Evolutionary conservation across 139 green algal species (phyloP).

Genomic region (Auxenochlorella pyrenoidosa): DNA sequence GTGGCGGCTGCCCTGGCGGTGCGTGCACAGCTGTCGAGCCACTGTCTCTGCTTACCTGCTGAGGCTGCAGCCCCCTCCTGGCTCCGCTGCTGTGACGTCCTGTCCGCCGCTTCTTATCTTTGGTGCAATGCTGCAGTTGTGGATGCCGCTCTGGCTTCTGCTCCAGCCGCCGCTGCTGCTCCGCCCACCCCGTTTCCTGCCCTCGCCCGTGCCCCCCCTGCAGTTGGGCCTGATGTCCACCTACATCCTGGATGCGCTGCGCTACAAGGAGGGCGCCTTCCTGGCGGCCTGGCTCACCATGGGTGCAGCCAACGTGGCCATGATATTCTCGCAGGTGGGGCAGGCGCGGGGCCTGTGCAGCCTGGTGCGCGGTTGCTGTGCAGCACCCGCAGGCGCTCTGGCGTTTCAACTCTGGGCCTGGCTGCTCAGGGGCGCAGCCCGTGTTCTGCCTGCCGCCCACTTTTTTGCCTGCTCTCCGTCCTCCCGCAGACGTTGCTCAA

Average conservation of each 20-base stretch:
- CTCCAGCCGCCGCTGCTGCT: background rate
- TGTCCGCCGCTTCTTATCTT: background rate
- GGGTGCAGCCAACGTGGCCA: slow-evolving; percentile 60
- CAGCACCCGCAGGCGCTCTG: too few species aligned
- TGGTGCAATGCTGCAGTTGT: too few species aligned
- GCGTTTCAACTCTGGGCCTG: too few species aligned
- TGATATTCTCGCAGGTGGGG: slow-evolving; percentile 49
- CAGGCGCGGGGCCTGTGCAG: too few species aligned
- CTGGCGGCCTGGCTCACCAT: slow-evolving; percentile 82
- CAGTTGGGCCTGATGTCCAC: slow-evolving; percentile 79
- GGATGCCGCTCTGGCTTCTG: background rate
- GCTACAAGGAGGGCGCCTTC: slow-evolving; percentile 84
- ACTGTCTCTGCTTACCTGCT: too few species aligned
- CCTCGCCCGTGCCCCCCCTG: background rate
- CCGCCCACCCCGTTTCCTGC: background rate
- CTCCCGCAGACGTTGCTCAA: slow-evolving; percentile 41
- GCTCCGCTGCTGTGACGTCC: background rate
- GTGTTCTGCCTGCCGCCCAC: too few species aligned
- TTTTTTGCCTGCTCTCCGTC: too few species aligned
- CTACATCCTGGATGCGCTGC: slow-evolving; percentile 92
- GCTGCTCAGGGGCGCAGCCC: too few species aligned
- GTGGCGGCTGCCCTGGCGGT: slow-evolving; percentile 73
- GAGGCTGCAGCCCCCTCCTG: too few species aligned
- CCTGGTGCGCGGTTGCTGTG: too few species aligned
- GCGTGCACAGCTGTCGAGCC: slow-evolving; percentile 4